Conservation (phyloP, 768 basidiomycete genomes). For the Podaxis mareebaensis region DNA sequence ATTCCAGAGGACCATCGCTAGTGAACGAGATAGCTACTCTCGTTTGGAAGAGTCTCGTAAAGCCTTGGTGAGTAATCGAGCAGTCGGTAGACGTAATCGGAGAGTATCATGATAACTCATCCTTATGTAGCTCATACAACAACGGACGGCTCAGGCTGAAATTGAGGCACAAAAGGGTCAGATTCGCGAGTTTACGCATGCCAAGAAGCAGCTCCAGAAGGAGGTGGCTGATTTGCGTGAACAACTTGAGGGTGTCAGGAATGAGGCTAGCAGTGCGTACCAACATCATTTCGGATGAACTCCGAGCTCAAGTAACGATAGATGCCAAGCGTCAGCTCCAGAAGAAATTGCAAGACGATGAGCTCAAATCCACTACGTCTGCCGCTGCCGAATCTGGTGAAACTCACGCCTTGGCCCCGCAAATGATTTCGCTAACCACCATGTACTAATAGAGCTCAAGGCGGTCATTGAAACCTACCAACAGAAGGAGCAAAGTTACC, state of each 20-base stretch:
- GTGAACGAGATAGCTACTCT: slow-evolving; percentile 62
- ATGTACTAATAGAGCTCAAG: slow-evolving; percentile 49
- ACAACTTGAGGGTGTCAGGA: slow-evolving; percentile 57
- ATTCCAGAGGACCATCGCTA: slow-evolving; percentile 56
- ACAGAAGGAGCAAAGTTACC: slow-evolving; percentile 57
- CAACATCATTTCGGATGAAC: not conserved
- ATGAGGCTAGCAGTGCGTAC: slow-evolving; percentile 55
- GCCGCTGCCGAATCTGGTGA: slow-evolving; percentile 60
- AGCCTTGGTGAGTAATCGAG: slow-evolving; percentile 51
- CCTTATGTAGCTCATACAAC: slow-evolving; percentile 56
- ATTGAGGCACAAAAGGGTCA: slow-evolving; percentile 65
- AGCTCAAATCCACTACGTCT: slow-evolving; percentile 58
- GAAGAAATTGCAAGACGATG: slow-evolving; percentile 60
- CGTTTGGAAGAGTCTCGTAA: slow-evolving; percentile 71
- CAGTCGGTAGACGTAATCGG: no score
- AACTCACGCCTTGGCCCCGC: not conserved
- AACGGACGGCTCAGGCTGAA: slow-evolving; percentile 63
- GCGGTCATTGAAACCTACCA: slow-evolving; percentile 67
- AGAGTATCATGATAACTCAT: not conserved
- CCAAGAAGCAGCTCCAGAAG: slow-evolving; percentile 58
- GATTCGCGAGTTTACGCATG: slow-evolving; percentile 54
- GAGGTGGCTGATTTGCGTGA: slow-evolving; percentile 56
- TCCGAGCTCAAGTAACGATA: slow-evolving; percentile 23
- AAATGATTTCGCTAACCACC: not conserved
- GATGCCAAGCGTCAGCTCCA: slow-evolving; percentile 62